Evolutionary conservation across 1,284 basidiomycete species (phyloP), one percentile per base, ranked within the genome.

Genomic region (Testicularia cyperi): DNA sequence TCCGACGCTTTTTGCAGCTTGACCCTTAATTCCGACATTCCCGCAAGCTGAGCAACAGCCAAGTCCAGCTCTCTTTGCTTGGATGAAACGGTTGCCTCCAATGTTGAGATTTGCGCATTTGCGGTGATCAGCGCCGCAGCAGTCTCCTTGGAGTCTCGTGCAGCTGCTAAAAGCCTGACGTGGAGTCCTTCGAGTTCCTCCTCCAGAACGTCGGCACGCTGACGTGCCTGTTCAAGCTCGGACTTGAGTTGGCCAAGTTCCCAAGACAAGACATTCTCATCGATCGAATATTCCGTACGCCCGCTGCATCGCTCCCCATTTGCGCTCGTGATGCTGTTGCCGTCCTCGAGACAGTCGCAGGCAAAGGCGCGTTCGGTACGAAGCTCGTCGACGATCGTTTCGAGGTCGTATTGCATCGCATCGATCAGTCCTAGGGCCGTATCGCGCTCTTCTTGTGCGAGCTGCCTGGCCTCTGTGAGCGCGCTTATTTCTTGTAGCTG

Each of bases 401-500:
- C 18, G 5, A 39, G 18, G n/a, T 39, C 37, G 4, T 21, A 12
- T 7, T 39, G 25, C 7, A 27, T n/a, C n/a, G n/a, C n/a, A n/a
- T n/a, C n/a, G n/a, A n/a, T n/a, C n/a, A n/a, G n/a, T n/a, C n/a
- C n/a, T n/a, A n/a, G n/a, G 32, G 45, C 49, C 9, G 49, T 28
- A 25, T 63, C 60, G 1, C 60, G 46, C 16, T 63, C 60, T 14
- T 58, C 44, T 26, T 63, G 54, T n/a, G n/a, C n/a, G 0, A 63
- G 49, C 40, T 63, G 60, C 31, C 47, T 53, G 44, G 58, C 54
- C n/a, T n/a, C n/a, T n/a, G n/a, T n/a, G n/a, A n/a, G n/a, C n/a
- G n/a, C n/a, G n/a, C n/a, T n/a, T n/a, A n/a, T n/a, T n/a, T n/a
- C n/a, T n/a, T n/a, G n/a, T n/a, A n/a, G n/a, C n/a, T n/a, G n/a